Percentiles rank a stretch among this genome's conserved stretches.
phyloP scores from a whole-genome alignment of 148 eudicot genomes.

The Fallopia convolvulus region DNA sequence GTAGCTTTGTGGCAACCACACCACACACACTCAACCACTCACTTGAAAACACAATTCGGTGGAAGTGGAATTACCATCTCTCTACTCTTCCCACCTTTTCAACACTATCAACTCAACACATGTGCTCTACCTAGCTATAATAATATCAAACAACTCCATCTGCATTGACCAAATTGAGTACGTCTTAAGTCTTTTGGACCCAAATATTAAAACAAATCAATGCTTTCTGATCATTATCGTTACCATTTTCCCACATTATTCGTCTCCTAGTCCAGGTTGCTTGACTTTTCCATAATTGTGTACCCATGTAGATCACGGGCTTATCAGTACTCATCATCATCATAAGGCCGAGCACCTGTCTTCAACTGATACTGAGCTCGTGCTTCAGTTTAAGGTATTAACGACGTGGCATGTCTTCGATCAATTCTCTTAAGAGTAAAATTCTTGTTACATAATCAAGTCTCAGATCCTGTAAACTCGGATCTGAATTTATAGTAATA shows the following conservation, averaged over 20 bases:
- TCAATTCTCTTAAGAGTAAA: too few species aligned
- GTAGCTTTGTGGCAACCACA: too few species aligned
- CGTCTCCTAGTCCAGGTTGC: background rate
- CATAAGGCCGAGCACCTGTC: too few species aligned
- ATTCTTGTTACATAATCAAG: too few species aligned
- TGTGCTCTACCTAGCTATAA: background rate
- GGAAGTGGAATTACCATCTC: slow-evolving; percentile 9
- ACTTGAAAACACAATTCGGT: slow-evolving; percentile 27
- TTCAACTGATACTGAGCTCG: too few species aligned
- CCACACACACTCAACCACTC: slow-evolving; percentile 25
- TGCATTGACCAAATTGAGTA: slow-evolving; percentile 8
- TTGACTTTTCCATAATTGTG: slow-evolving; percentile 1
- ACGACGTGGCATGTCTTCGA: too few species aligned
- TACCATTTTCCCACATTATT: background rate
- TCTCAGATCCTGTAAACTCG: too few species aligned
- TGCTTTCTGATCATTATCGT: background rate
- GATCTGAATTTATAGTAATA: too few species aligned
- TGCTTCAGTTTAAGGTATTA: too few species aligned
- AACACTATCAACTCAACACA: slow-evolving; percentile 4
- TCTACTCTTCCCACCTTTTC: background rate
- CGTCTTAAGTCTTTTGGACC: background rate
- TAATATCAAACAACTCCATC: background rate
- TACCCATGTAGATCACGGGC: background rate
- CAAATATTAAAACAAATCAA: background rate
- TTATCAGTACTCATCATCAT: background rate